Base-by-base conservation (phyloP, 106 monocot genomes). In the Vanilla planifolia region DNA sequence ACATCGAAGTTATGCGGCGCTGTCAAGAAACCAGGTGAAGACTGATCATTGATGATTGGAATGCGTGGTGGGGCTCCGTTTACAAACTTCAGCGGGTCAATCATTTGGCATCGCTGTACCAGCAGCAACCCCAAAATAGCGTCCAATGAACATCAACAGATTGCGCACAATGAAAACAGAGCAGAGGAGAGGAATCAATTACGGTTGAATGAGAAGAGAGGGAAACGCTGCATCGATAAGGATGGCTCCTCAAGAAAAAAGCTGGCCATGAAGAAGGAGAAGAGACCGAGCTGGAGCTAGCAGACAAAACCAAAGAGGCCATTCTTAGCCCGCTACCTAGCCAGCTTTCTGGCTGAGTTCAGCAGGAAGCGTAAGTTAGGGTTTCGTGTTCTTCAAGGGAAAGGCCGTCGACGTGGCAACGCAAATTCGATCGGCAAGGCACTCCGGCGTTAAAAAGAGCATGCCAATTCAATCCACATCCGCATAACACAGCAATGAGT, bases 61-160 rank as follows among this genome's bases (percentile, higher is more conserved):
- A 76, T 68, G 29, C 36, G 43, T 14, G 77, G 70, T 6, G 69
- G 35, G 25, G 77, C 66, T 43, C 86, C 91, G 32, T 92, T 92
- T 8, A 33, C 62, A 42, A 47, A 74, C 32, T 62, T 66, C 33
- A 79, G 23, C 17, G 91, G 76, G 30, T 80, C 91, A 11, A 43
- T 33, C 64, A 81, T 48, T 26, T 63, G 64, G 63, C 89, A 80
- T 30, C 61, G 71, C 89, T 90, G 63, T 51, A 44, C 23, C 14
- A 37, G 20, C 1, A 3, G 48, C 2, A 32, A 69, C 30, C 27
- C 10, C 32, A 28, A 58, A 60, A 19, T 7, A 43, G 17, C 0
- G 28, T 20, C 43, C 14, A 6, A 34, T 11, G 6, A 69, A 5
- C 28, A 57, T 27, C 30, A 32, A n/a, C 16, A n/a, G 16, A 69